A percentile compares a stretch with the other conserved stretches of the same genome.
phyloP scores from a whole-genome alignment of 306 rosid genomes.

The Cicer bijugum region DNA sequence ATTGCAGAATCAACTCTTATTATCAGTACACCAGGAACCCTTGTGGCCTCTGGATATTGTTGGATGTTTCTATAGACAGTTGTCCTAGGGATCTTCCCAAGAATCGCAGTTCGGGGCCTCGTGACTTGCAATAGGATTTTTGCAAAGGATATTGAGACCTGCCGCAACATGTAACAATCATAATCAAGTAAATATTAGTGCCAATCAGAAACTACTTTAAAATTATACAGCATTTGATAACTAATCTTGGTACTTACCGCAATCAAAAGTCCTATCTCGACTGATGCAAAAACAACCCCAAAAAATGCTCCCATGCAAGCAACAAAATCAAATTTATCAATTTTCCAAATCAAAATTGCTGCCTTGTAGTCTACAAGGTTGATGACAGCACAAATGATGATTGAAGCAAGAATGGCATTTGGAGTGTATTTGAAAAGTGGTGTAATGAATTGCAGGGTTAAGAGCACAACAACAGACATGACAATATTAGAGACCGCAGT shows the following conservation, averaged over 20 bases:
- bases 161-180: slow-evolving; percentile 38
- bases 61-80: slow-evolving; percentile 80
- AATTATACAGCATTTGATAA: slow-evolving; percentile 30
- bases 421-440: slow-evolving; percentile 97
- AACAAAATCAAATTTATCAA: slow-evolving; percentile 88
- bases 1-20: slow-evolving; percentile 93
- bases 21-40: slow-evolving; percentile 76
- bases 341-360: slow-evolving; percentile 86
- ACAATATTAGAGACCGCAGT: slow-evolving; percentile 87
- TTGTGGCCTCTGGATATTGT: slow-evolving; percentile 86
- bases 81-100: slow-evolving; percentile 86
- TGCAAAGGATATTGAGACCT: slow-evolving; percentile 90
- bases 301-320: slow-evolving; percentile 99
- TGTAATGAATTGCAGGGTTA: slow-evolving; percentile 76
- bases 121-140: slow-evolving; percentile 93
- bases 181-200: slow-evolving; percentile 21
- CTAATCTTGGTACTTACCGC: slow-evolving; percentile 61
- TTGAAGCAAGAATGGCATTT: slow-evolving; percentile 79
- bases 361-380: slow-evolving; percentile 81
- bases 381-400: slow-evolving; percentile 90
- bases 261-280: slow-evolving; percentile 89
- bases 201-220: slow-evolving; percentile 12
- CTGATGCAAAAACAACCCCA: slow-evolving; percentile 80
- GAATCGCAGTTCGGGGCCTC: slow-evolving; percentile 78
- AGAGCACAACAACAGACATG: slow-evolving; percentile 82